Evolutionary conservation across 257 asterid species (phyloP), one percentile per base, ranked within the genome.

Genomic region (Fraxinus pennsylvanica): DNA sequence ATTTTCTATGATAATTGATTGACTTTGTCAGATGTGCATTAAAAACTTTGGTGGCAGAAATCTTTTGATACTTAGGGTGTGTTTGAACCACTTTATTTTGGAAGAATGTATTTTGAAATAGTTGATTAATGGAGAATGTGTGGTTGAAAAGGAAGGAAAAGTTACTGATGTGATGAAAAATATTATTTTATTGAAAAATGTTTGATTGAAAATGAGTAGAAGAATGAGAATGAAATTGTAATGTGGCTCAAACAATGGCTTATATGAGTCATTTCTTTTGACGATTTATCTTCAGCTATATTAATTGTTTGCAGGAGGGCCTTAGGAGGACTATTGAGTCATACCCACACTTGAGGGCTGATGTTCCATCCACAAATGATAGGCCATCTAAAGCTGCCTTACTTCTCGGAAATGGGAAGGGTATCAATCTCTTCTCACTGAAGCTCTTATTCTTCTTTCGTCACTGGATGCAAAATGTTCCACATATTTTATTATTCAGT

Each of bases 321-420:
- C 85, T 96, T 79, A 88, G 85, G 84, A 90, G 86, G 85, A 93
- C 99, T 69, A 84, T 96, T 75, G 97, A 91, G 69, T 92, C 97
- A 43, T 93, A 89, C 85, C 82, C 85, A 73, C 92, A 93, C 85
- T 82, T 93, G 85, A 93, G 89, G 85, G 93, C 96, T 84, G 91
- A 74, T 74, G 90, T 78, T 82, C 85, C 29, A 73, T 78, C 78
- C 25, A 85, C 75, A 84, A 89, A 82, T 82, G 89, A 84, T 71
- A 88, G 89, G 71, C 93, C 92, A 71, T 91, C 99, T 72, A 93
- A 94, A 88, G 89, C 94, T 50, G 90, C 89, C 74, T 83, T 86
- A 78, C 80, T 87, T 82, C 97, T 91, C 73, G 97, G 97, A 76
- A 78, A 81, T 72, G 97, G 97, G 81, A 91, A 88, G 86, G 91